Evolutionary conservation across 352 stramenopile genomes (phyloP), one percentile per base, ranked within the genome.

Genomic region (Pythium dissimile): DNA sequence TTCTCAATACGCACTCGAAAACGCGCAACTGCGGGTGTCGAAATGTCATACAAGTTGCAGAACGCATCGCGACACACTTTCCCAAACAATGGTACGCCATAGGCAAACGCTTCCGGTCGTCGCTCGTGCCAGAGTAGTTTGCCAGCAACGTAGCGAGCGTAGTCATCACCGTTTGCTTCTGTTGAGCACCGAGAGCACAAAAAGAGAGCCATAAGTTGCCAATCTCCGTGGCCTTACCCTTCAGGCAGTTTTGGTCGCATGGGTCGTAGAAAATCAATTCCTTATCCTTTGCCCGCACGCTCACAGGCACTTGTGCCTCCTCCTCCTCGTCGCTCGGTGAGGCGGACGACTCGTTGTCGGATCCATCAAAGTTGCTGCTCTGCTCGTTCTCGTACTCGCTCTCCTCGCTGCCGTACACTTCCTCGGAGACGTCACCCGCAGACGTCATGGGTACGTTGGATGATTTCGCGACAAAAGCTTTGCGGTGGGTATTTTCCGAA

Each of bases 91-190:
- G 34, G 48, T 3, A 56, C 16, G 34, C 34, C 45, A 18, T 56
- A 56, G 10, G 12, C 15, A 46, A 56, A 16, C 48, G 32, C 13
- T 39, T 21, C 9, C 34, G 31, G 12, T 45, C 47, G 3, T 20
- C 31, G 31, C 5, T 10, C 16, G 8, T 12, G 32, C 23, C 13
- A 21, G 26, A 18, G 45, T 52, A 20, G 15, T 26, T n/a, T 9
- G 45, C 15, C 16, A 52, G 38, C 26, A 52, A 26, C 28, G 45
- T 52, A 9, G 45, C n/a, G 6, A 41, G 27, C 16, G 15, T 28
- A 5, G 27, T 28, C 45, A 52, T 52, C 4, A 52, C n/a, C 9
- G 45, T n/a, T 37, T 52, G 30, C 28, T 52, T 52, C 30, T 41
- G 26, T 41, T 39, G n/a, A 24, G 28, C 13, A 35, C 21, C 20